Conservation (phyloP, 306 rosid genomes). For the Sophora flavescens region DNA sequence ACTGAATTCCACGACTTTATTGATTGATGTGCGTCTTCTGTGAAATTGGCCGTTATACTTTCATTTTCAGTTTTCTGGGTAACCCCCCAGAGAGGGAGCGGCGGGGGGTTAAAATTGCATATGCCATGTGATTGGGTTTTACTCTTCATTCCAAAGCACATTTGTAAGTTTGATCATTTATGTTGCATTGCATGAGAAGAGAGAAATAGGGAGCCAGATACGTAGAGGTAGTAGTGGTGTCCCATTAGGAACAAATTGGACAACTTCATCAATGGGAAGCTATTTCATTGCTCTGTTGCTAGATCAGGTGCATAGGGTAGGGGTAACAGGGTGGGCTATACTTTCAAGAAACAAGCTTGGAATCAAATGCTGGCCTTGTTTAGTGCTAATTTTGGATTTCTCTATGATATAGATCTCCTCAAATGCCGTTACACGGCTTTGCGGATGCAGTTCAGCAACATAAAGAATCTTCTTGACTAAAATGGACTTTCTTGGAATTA, state of each 20-base stretch:
- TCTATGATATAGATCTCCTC: constrained; percentile 55
- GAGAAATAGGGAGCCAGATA: constrained; percentile 54
- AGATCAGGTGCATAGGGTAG: constrained; percentile 64
- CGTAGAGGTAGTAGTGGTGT: constrained; percentile 41
- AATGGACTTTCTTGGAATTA: constrained; percentile 67
- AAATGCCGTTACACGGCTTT: constrained; percentile 57
- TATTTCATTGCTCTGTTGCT: constrained; percentile 59
- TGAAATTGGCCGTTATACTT: neutral
- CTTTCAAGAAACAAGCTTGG: constrained; percentile 70
- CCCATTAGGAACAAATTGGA: constrained; percentile 59
- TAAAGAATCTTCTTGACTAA: constrained; percentile 62
- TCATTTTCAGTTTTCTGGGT: constrained; percentile 10
- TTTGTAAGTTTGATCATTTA: neutral
- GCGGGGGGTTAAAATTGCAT: neutral
- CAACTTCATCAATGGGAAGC: constrained; percentile 54
- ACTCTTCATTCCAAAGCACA: neutral
- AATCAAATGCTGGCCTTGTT: constrained; percentile 62
- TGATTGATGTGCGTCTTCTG: neutral
- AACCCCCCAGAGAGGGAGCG: too few species aligned
- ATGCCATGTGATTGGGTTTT: neutral
- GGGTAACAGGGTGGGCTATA: constrained; percentile 67
- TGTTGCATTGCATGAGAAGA: constrained; percentile 25
- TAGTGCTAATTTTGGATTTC: constrained; percentile 55
- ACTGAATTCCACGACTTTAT: neutral
- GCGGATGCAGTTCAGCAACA: constrained; percentile 60